Base-by-base conservation (phyloP, 768 basidiomycete genomes). In the Russula sp. region DNA sequence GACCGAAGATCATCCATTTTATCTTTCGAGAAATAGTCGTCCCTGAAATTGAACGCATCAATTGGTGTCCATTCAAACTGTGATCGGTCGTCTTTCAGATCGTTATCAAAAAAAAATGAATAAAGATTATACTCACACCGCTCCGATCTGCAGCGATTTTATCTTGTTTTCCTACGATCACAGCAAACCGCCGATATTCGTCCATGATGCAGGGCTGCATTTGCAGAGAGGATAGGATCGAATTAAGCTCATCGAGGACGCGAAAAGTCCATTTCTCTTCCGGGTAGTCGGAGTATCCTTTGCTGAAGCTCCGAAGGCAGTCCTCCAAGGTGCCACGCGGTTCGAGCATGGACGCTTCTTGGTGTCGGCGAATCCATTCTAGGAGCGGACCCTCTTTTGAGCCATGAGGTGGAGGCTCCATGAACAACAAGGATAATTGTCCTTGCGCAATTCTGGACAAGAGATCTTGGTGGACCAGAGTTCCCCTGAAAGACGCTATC, bases 111-210 rank as follows among this genome's bases (percentile, higher is more conserved):
- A 31, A 57, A 66, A 63, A 50, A 57, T 45, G 53, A 34, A 4
- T 44, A 13, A 47, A 51, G 34, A 61, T 42, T 53, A 31, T 6
- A 80, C 84, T 59, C 70, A 88, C 87, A 62, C 81, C 84, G 62
- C 76, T 71, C 51, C 70, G 72, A 49, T 77, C 71, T 18, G 56
- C 50, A 62, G 35, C 64, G 61, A 11, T 59, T 64, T 65, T 80
- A 75, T 39, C 70, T 72, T 49, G 73, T 69, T 53, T 76, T 75
- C 68, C 70, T 31, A 71, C 78, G 42, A 91, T 73, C 1, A 88
- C 77, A 11, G 88, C 82, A 72, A 82, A 91, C 32, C 89, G 82
- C 32, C 89, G 81, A 69, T 85, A 84, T 35, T 76, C 69, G 52
- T 77, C 73, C 81, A 87, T 84, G 40, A 89, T 75, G 27, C 68